Conservation (phyloP, 2,329 filamentous ascomycete genomes). For the Rutstroemia sp. region DNA sequence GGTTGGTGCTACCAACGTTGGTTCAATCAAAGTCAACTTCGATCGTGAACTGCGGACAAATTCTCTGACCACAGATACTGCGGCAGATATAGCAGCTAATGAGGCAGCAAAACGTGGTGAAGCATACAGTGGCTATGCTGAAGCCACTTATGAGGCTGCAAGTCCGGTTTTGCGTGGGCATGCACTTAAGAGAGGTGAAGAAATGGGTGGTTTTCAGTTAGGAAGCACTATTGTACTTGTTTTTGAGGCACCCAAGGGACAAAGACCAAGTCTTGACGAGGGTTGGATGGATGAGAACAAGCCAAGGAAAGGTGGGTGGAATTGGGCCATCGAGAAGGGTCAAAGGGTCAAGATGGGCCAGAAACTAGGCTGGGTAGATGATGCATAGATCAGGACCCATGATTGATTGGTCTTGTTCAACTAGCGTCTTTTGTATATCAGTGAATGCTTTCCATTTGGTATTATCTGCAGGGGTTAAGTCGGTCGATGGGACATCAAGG, state of each 20-base stretch:
- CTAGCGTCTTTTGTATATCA: background rate
- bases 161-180: constrained; percentile 75
- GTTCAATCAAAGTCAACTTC: constrained; percentile 95
- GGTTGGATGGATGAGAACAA: constrained; percentile 48
- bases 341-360: constrained; percentile 86
- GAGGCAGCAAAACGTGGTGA: constrained; percentile 70
- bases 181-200: constrained; percentile 77
- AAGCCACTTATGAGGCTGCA: constrained; percentile 79
- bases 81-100: constrained; percentile 77
- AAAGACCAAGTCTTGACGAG: constrained; percentile 48
- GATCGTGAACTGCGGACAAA: constrained; percentile 92
- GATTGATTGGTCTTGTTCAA: background rate
- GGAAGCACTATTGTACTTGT: constrained; percentile 93
- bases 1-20: constrained; percentile 95
- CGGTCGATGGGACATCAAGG: background rate
- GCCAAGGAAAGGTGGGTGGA: constrained; percentile 62
- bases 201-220: constrained; percentile 97
- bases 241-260: constrained; percentile 79
- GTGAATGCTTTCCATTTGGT: background rate
- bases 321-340: constrained; percentile 81
- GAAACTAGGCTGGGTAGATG: constrained; percentile 68
- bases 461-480: background rate
- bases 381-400: constrained; percentile 25
- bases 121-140: constrained; percentile 81
- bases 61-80: constrained; percentile 84